Evolutionary conservation across 208 protist species (phyloP), one percentile per base, ranked within the genome.

Genomic region (Leptomonas pyrrhocoris): DNA sequence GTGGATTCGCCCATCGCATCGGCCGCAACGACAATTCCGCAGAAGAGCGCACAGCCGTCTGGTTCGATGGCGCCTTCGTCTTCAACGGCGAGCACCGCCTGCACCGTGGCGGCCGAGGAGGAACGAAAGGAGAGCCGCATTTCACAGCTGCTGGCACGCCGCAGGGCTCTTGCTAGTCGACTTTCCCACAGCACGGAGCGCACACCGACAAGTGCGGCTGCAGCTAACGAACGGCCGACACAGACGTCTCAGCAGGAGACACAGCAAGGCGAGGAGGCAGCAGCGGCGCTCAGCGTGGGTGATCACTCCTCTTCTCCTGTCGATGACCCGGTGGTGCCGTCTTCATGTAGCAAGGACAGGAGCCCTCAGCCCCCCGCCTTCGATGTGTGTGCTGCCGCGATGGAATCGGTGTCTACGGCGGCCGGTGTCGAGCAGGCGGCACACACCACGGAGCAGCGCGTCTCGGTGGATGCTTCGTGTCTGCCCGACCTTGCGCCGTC

Each of bases 141-240:
- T 7, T 64, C 43, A 9, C 43, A 64, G 28, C 42, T 64, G 58
- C 58, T 64, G n/a, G 58, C 58, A 50, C 58, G 58, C 12, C 43
- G 58, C 31, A 64, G 42, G 42, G 48, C 43, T 23, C 40, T 53
- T 31, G 21, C 56, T 6, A 25, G 21, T 15, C 40, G 56, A 5
- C 38, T 30, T 19, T 61, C 40, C 19, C 54, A 42, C 31, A 18
- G 54, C 31, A 30, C 5, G 3, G 51, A 56, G n/a, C 27, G 15
- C 51, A 28, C 51, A 28, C 6, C 51, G 23, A n/a, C n/a, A n/a
- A n/a, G n/a, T n/a, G 28, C 28, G 27, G 2, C 27, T 21, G 19
- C 38, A 1, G 5, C 31, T 16, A 42, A 43, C 31, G n/a, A 12
- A 25, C 43, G 31, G 31, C 38, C 43, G 11, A 42, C 54, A 30